Evolutionary conservation across 1,284 basidiomycete species (phyloP).

Genomic region (Naganishia sp.): DNA sequence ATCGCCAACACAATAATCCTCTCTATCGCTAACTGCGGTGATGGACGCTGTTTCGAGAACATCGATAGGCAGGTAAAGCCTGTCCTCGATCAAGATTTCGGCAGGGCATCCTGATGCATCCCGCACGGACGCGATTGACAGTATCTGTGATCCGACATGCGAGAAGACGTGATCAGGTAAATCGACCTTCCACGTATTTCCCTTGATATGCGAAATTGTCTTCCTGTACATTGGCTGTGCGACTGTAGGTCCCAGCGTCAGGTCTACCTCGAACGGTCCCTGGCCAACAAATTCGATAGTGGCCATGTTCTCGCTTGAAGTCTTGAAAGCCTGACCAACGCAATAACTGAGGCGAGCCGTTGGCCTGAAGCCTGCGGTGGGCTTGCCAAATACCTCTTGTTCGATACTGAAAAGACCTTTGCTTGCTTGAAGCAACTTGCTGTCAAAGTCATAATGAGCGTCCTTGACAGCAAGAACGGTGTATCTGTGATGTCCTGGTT

Average conservation of each 20-base stretch:
- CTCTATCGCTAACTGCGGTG: constrained; percentile 67
- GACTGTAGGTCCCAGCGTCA: constrained; percentile 65
- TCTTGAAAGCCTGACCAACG: constrained; percentile 61
- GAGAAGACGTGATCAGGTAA: constrained; percentile 71
- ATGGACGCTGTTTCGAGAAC: constrained; percentile 94
- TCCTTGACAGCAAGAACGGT: constrained; percentile 86
- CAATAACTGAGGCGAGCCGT: constrained; percentile 71
- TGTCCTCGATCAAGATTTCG: constrained; percentile 65
- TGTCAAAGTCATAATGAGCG: constrained; percentile 70
- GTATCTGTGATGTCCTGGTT: constrained; percentile 80
- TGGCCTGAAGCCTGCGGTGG: constrained; percentile 73
- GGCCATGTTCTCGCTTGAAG: constrained; percentile 60
- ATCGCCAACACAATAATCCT: constrained; percentile 89
- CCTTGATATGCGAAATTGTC: constrained; percentile 61
- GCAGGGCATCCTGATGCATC: constrained; percentile 80
- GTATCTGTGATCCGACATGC: constrained; percentile 75
- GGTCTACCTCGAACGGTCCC: constrained; percentile 79
- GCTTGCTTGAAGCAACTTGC: constrained; percentile 60
- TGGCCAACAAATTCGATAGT: constrained; percentile 69
- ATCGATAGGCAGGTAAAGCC: constrained; percentile 71
- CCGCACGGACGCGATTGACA: constrained; percentile 71
- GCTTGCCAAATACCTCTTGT: constrained; percentile 75
- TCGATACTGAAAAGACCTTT: constrained; percentile 65
- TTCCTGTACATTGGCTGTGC: constrained; percentile 65
- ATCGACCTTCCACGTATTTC: constrained; percentile 72